Percentiles rank a stretch among this genome's conserved stretches.
These are phyloP conservation scores for Isoetes taiwanensis DNA, from an alignment of 75 land plant species.

Conservation along the genomic window DNA sequence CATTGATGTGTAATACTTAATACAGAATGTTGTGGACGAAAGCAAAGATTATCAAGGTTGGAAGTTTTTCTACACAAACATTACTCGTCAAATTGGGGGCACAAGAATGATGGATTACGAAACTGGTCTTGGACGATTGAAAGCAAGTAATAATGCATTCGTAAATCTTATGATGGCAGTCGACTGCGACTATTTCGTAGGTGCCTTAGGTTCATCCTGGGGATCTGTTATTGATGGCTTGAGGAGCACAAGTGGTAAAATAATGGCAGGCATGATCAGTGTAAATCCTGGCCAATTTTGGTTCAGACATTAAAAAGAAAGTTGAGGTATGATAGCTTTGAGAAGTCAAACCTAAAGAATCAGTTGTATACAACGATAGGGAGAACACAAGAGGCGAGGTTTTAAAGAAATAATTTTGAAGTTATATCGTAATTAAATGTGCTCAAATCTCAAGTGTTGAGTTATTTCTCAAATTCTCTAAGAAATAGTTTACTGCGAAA, in stretches of 20 bases:
- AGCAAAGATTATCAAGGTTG: slow-evolving; percentile 32
- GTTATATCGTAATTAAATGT: too few relatives aligned
- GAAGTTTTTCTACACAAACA: slow-evolving; percentile 67
- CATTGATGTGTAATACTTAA: too few relatives aligned
- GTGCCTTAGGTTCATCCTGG: slow-evolving; percentile 75
- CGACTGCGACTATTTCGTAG: slow-evolving; percentile 67
- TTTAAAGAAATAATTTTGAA: too few relatives aligned
- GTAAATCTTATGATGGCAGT: slow-evolving; percentile 72
- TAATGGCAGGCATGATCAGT: slow-evolving; percentile 77
- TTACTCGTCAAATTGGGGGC: slow-evolving; percentile 54
- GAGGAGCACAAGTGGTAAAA: slow-evolving; percentile 74
- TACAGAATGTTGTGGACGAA: slow-evolving; percentile 60
- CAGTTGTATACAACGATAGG: too few relatives aligned
- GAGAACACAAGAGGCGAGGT: too few relatives aligned
- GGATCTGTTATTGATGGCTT: slow-evolving; percentile 70
- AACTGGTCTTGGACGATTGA: slow-evolving; percentile 56
- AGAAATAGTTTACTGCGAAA: too few relatives aligned
- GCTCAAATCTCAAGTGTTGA: too few relatives aligned
- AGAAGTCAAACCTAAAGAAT: too few relatives aligned
- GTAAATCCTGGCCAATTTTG: too few relatives aligned
- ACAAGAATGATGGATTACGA: slow-evolving; percentile 62
- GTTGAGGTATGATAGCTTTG: too few relatives aligned
- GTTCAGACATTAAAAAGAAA: too few relatives aligned
- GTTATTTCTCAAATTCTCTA: too few relatives aligned
- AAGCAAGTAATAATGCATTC: slow-evolving; percentile 62